Evolutionary conservation across 2,329 filamentous ascomycete species (phyloP), one percentile per base, ranked within the genome.

Genomic region (Talaromyces sp.): DNA sequence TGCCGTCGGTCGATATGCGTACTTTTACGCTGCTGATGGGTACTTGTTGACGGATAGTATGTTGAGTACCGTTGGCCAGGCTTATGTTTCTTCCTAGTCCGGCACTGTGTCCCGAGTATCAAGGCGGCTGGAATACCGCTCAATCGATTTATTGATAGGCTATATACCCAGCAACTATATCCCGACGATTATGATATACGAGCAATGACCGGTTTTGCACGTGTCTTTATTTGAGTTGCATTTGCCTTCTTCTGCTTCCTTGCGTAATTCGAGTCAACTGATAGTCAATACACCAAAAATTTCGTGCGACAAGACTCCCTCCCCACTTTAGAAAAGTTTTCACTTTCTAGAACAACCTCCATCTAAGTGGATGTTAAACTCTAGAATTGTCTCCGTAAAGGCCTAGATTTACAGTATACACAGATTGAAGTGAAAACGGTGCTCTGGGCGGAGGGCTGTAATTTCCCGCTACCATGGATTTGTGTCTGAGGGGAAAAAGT

Each of bases 1-100:
- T 3, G 73, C 62, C 14, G 78, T 82, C 24, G 71, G 73, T 11
- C 73, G 78, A 37, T 82, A 82, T 67, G 75, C 79, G 2, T 82
- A 79, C 71, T 82, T 79, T 71, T 72, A 71, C 66, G 73, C 69
- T 54, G 69, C 72, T 3, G 72, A 78, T 27, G 74, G 74, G 11
- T 73, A 72, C 56, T 67, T 80, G 66, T 64, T 78, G 31, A 69
- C 65, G 24, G 72, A 71, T 3, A 65, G 47, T 37, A 52, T 54
- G 3, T 64, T 76, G 64, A 76, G 74, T 65, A 14, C 65, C 11
- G 72, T 72, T 48, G 77, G 77, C 24, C 35, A 73, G 58, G 68
- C 70, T 31, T 79, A 79, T 27, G 52, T 57, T 56, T 33, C 64
- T 41, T 58, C 48, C 14, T 65, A 62, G 63, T 45, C 35, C 9